Percentiles rank a stretch among this genome's conserved stretches.
Evolutionary conservation across 2,329 filamentous ascomycete species (phyloP).

Genomic region (Fusarium beomiforme): DNA sequence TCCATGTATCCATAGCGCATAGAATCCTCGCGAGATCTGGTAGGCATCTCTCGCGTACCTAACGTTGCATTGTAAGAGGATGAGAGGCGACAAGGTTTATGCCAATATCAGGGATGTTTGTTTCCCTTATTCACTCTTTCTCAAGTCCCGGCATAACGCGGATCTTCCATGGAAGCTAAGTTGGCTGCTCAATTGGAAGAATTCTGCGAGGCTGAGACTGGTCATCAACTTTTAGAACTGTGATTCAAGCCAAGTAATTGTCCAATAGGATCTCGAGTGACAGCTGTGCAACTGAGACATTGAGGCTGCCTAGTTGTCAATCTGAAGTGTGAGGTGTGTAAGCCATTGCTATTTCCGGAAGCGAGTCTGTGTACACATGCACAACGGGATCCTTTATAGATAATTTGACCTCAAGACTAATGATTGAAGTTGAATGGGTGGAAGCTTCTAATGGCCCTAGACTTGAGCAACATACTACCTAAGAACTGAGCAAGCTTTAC

Average conservation of each 20-base stretch:
- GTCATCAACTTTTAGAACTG: not conserved
- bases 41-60: not conserved
- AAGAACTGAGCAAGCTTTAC: conserved; percentile 1
- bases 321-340: conserved; percentile 16
- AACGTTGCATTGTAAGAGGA: conserved; percentile 14
- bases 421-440: not conserved
- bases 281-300: conserved; percentile 18
- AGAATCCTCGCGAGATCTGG: conserved; percentile 2
- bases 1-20: conserved; percentile 27
- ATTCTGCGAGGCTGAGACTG: not conserved
- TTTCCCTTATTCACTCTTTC: not conserved
- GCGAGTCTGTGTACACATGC: not conserved
- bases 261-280: not conserved
- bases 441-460: not conserved
- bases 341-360: conserved; percentile 14
- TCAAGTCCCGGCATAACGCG: not conserved
- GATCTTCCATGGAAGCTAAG: not conserved
- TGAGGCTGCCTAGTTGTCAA: conserved; percentile 27
- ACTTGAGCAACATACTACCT: not conserved
- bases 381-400: not conserved
- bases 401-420: not conserved
- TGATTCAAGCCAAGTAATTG: not conserved
- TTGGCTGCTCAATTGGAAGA: not conserved
- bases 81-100: not conserved
- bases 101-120: conserved; percentile 8